A percentile compares a stretch with the other conserved stretches of the same genome.
Evolutionary conservation across 2,329 filamentous ascomycete genomes (phyloP).

Genomic region (Elsinoe ampelina): DNA sequence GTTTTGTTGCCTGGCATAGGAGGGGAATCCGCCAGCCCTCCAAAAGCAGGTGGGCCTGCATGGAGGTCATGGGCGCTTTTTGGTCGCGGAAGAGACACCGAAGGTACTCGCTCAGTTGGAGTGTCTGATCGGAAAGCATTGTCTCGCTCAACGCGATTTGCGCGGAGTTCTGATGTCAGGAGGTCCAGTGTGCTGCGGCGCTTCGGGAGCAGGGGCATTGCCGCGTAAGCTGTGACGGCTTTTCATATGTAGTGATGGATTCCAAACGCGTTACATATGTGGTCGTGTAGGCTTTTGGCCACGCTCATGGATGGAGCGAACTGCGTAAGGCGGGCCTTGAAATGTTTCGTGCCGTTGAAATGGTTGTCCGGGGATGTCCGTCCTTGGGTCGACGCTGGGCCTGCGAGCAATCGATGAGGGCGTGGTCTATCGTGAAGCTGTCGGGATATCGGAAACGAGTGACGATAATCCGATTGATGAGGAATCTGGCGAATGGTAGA

Average conservation of each 20-base stretch:
- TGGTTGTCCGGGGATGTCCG: constrained; percentile 12
- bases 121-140: constrained; percentile 7
- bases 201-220: constrained; percentile 28
- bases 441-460: not conserved
- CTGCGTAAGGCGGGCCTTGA: not conserved
- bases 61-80: constrained; percentile 12
- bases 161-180: constrained; percentile 16
- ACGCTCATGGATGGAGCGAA: not conserved
- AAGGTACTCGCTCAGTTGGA: constrained; percentile 8
- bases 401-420: constrained; percentile 1
- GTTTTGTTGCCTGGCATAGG: constrained; percentile 15
- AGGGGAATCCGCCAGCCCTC: constrained; percentile 14
- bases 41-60: constrained; percentile 2
- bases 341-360: constrained; percentile 10
- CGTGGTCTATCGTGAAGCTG: not conserved
- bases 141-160: constrained; percentile 11
- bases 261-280: not conserved
- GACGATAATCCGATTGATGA: constrained; percentile 3
- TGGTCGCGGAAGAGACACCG: constrained; percentile 4
- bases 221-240: constrained; percentile 16
- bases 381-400: not conserved
- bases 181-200: constrained; percentile 38
- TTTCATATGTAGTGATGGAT: constrained; percentile 10
- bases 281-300: not conserved
- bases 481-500: not conserved